phyloP scores from a whole-genome alignment of 139 green algal species.

The Closterium sp. region DNA sequence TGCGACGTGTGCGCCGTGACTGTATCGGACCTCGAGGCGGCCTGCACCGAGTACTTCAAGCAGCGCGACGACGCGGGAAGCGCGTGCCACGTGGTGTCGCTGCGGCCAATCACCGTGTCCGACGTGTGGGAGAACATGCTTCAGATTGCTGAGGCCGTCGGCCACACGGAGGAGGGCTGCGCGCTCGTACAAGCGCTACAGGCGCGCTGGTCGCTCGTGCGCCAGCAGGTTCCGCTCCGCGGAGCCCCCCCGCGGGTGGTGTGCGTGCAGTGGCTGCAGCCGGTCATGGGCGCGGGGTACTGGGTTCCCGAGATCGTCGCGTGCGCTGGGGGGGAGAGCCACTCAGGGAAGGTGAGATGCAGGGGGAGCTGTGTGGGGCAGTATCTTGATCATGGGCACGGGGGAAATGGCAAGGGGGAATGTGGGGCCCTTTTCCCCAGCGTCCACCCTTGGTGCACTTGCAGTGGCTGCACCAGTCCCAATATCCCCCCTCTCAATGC shows the following conservation, averaged over 20 bases:
- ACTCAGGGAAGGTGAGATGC: slow-evolving; percentile 13
- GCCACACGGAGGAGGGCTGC: slow-evolving; percentile 26
- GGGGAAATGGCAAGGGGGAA: neutral
- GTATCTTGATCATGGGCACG: neutral
- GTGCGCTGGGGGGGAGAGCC: slow-evolving; percentile 30
- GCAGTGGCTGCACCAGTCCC: slow-evolving; percentile 44
- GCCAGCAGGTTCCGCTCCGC: neutral
- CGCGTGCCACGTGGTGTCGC: slow-evolving; percentile 12
- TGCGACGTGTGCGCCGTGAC: slow-evolving; percentile 55
- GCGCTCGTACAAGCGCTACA: slow-evolving; percentile 17
- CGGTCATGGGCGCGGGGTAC: slow-evolving; percentile 50
- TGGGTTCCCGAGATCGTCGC: slow-evolving; percentile 48
- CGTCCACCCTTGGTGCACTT: slow-evolving; percentile 25
- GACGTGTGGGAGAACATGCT: slow-evolving; percentile 50
- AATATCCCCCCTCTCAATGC: neutral
- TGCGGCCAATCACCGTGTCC: slow-evolving; percentile 21
- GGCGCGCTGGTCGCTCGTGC: slow-evolving; percentile 8
- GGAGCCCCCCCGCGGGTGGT: slow-evolving; percentile 20
- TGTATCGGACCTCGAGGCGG: slow-evolving; percentile 30
- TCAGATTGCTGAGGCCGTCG: slow-evolving; percentile 35
- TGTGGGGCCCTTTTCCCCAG: no score
- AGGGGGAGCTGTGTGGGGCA: neutral
- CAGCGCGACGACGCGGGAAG: neutral
- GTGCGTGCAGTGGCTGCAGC: slow-evolving; percentile 47
- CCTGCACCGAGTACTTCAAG: slow-evolving; percentile 12